Conservation (phyloP, 768 basidiomycete species). For the Suillus plorans region DNA sequence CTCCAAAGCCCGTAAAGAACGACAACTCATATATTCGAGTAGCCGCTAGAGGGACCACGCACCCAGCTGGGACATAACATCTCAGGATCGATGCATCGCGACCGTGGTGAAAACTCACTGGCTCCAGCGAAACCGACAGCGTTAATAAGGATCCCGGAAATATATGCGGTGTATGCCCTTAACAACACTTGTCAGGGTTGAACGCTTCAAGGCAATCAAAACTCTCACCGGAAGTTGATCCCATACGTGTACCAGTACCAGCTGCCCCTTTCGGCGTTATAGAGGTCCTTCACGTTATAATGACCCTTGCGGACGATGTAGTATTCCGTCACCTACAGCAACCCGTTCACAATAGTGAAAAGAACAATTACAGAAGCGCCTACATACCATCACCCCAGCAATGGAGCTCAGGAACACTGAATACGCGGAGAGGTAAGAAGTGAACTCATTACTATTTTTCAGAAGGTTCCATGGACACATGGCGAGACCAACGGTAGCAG, state of each 20-base stretch:
- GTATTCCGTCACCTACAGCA: constrained; percentile 68
- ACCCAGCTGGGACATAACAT: constrained; percentile 42
- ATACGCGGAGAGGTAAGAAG: constrained; percentile 80
- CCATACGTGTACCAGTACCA: constrained; percentile 81
- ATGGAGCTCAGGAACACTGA: constrained; percentile 82
- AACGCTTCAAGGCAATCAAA: constrained; percentile 12
- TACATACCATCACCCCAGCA: constrained; percentile 71
- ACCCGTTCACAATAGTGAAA: neutral
- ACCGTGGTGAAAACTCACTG: constrained; percentile 39
- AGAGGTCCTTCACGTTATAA: constrained; percentile 69
- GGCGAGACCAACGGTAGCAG: constrained; percentile 72
- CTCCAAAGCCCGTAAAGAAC: constrained; percentile 81
- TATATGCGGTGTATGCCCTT: constrained; percentile 66
- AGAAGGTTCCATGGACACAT: constrained; percentile 81
- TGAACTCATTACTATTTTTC: constrained; percentile 71
- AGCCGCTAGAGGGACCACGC: constrained; percentile 61
- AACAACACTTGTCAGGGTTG: constrained; percentile 4
- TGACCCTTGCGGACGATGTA: constrained; percentile 71
- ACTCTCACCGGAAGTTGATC: constrained; percentile 61
- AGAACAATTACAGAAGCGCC: neutral
- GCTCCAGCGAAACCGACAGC: constrained; percentile 81
- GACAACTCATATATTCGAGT: constrained; percentile 73
- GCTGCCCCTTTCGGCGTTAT: constrained; percentile 51
- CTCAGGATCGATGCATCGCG: neutral
- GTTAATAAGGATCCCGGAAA: constrained; percentile 80